Base-by-base conservation (phyloP, 2,329 filamentous ascomycete genomes). In the Dactylellina drechsleri region DNA sequence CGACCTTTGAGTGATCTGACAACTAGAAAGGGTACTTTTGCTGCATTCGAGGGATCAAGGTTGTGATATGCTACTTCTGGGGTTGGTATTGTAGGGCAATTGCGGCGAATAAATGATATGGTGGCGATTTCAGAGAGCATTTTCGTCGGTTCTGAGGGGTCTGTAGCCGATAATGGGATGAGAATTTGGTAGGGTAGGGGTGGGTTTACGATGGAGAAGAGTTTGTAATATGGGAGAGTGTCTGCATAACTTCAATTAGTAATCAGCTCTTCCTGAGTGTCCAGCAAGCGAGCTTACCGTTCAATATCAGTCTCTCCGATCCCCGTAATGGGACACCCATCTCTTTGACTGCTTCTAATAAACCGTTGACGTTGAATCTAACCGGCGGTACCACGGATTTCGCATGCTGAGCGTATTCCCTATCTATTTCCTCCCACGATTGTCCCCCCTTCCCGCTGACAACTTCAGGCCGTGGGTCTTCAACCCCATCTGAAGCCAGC, bases 121-220 rank as follows among this genome's bases (percentile, higher is more conserved):
- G 71, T 75, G 2, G 71, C 71, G 3, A 75, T 68, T 31, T 75
- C 71, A 1, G 71, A 75, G 2, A 65, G 43, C 50, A 75, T 75
- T 49, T 65, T 67, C 0, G 64, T 60, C 0, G 65, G 57, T 43
- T 75, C 71, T 0, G 61, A 59, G 8, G 64, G 43, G 45, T 64
- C 50, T 3, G 57, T 40, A 16, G 57, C 53, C 1, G 57, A 49
- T n/a, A 58, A 49, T 13, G 71, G 71, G 15, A 75, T 75, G 18
- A 67, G 45, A 15, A 75, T 68, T 49, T 67, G 65, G 23, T 75
- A 75, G 1, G 64, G 71, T 4, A 75, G 49, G 2, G 62, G 28
- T 2, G 71, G 71, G 18, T 59, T 67, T 10, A 43, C 45, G 15
- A 75, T 75, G 0, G 71, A 67, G 23, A 75, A 68, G 43, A 61